Percentiles rank a stretch among this genome's conserved stretches.
Conservation (phyloP, 2,329 filamentous ascomycete species). For the Cordyceps farinosa region DNA sequence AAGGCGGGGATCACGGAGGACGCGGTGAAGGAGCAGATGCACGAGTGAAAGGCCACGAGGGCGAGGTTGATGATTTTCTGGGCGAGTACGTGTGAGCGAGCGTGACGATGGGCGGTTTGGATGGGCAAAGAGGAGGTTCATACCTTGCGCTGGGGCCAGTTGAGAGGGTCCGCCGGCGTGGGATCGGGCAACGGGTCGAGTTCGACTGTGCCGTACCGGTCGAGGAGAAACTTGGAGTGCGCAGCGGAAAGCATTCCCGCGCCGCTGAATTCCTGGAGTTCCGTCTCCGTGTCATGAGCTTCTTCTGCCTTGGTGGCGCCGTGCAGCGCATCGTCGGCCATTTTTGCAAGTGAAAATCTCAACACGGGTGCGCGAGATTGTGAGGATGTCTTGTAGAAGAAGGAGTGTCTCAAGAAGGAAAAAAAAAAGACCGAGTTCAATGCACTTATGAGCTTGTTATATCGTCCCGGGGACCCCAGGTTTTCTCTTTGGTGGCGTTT, state of each 20-base stretch:
- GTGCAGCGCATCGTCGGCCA: neutral
- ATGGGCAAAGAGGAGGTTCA: neutral
- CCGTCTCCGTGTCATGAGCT: neutral
- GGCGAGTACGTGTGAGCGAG: neutral
- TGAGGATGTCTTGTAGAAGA: neutral
- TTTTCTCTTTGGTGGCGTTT: neutral
- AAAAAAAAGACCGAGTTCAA: no score
- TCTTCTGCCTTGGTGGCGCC: neutral
- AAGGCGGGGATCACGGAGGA: conserved; percentile 9
- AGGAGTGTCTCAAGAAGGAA: no score
- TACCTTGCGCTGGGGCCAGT: conserved; percentile 11
- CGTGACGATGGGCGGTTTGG: neutral
- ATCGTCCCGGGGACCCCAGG: neutral
- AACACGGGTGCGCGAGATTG: neutral
- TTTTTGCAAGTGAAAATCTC: neutral
- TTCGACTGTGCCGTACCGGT: neutral
- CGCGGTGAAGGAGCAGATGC: conserved; percentile 12
- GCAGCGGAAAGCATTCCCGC: neutral
- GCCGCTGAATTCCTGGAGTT: neutral
- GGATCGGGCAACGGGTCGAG: conserved; percentile 9
- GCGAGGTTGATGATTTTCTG: conserved; percentile 11
- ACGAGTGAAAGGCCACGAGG: neutral
- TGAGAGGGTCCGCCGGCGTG: conserved; percentile 8
- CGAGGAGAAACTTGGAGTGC: conserved; percentile 4
- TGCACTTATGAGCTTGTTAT: neutral